These are phyloP conservation scores for Friedmanniomyces simplex DNA, from an alignment of 495 filamentous ascomycete genomes.

Conservation along the genomic window DNA sequence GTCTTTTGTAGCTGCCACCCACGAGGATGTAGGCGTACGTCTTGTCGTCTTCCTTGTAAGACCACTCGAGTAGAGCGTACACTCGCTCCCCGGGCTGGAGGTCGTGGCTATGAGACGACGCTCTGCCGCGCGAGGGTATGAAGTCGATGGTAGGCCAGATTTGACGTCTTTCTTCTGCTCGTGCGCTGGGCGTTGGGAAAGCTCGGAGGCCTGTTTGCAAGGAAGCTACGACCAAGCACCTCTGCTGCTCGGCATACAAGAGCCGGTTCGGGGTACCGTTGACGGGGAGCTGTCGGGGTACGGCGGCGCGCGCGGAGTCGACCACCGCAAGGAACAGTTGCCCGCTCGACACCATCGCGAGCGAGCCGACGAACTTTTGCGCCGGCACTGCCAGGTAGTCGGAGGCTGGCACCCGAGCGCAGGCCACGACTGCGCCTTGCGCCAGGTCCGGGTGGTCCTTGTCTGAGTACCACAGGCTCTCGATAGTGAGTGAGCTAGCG, in stretches of 20 bases:
- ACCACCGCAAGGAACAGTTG: conserved; percentile 43
- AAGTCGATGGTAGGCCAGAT: conserved; percentile 14
- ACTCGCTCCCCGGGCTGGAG: conserved; percentile 18
- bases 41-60: conserved; percentile 11
- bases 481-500: conserved; percentile 15
- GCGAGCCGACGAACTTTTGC: conserved; percentile 24
- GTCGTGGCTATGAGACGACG: conserved; percentile 4
- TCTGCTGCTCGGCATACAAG: conserved; percentile 41
- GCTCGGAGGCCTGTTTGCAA: conserved; percentile 28
- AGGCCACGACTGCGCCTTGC: conserved; percentile 19
- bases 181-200: conserved; percentile 26
- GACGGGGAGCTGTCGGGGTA: conserved; percentile 43
- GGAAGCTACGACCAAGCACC: conserved; percentile 44
- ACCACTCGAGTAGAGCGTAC: conserved; percentile 19
- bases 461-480: conserved; percentile 27
- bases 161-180: conserved; percentile 14
- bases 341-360: conserved; percentile 27
- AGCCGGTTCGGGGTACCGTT: conserved; percentile 43
- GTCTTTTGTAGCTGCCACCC: conserved; percentile 5
- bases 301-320: conserved; percentile 35
- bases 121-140: background rate
- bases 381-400: background rate
- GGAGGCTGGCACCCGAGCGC: conserved; percentile 19
- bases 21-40: conserved; percentile 18
- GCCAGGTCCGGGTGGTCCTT: conserved; percentile 13